A percentile compares a stretch with the other conserved stretches of the same genome.
Conservation (phyloP, 164 flowering plant species). For the Amborella trichopoda region DNA sequence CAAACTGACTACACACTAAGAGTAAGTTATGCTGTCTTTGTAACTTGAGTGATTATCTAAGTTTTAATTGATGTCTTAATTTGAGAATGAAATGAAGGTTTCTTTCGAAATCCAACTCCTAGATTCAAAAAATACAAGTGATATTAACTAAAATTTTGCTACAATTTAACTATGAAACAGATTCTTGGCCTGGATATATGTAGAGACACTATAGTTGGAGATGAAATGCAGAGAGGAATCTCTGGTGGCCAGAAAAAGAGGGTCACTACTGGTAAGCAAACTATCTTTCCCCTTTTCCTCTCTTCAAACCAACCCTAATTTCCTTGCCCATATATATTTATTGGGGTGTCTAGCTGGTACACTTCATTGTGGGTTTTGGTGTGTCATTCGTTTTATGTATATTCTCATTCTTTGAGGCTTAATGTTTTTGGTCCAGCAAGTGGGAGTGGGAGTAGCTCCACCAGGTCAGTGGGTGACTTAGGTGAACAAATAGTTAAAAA, state of each 20-base stretch:
- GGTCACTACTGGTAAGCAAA: conserved; percentile 75
- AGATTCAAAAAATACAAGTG: background rate
- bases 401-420: no score
- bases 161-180: background rate
- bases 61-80: background rate
- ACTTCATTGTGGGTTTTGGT: no score
- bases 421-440: no score
- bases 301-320: no score
- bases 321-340: no score
- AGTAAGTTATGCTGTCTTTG: conserved; percentile 24
- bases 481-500: no score
- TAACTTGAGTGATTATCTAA: background rate
- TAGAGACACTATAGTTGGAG: conserved; percentile 83
- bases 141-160: background rate
- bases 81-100: background rate
- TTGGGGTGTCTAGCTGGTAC: no score
- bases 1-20: conserved; percentile 86
- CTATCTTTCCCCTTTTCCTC: background rate
- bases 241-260: conserved; percentile 95
- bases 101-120: no score
- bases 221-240: conserved; percentile 82
- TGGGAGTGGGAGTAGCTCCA: no score
- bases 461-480: no score
- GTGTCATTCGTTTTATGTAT: no score
- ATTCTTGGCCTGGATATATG: conserved; percentile 43